phyloP scores from a whole-genome alignment of 1,139 yeast species.

The Suhomyces bribrorum region DNA sequence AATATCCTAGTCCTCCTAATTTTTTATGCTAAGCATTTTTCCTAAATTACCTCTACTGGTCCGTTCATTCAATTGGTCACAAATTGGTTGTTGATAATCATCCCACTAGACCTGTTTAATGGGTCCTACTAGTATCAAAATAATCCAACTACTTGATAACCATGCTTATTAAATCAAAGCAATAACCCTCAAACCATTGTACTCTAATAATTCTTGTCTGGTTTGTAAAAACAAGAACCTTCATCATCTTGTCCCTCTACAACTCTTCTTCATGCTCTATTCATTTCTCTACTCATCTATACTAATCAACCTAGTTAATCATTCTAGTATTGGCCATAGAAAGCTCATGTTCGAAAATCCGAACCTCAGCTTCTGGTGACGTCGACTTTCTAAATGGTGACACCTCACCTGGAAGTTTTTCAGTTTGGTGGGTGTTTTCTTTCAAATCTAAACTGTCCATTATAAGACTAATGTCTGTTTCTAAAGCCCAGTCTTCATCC shows the following conservation, averaged over 20 bases:
- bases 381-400: constrained; percentile 9
- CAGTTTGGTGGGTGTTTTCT: not conserved
- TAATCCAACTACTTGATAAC: too few relatives aligned
- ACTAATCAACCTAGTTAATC: constrained; percentile 19
- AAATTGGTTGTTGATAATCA: too few relatives aligned
- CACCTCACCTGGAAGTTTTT: constrained; percentile 3
- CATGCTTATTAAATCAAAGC: too few relatives aligned
- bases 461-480: constrained; percentile 9
- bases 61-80: too few relatives aligned
- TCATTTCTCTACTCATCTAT: constrained; percentile 4
- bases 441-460: constrained; percentile 10
- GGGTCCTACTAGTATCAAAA: too few relatives aligned
- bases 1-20: too few relatives aligned
- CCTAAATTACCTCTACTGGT: too few relatives aligned
- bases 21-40: too few relatives aligned
- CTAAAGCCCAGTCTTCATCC: constrained; percentile 25
- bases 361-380: constrained; percentile 7
- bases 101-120: too few relatives aligned
- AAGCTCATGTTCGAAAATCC: constrained; percentile 12
- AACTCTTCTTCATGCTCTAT: not conserved
- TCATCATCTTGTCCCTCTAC: not conserved
- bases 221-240: not conserved
- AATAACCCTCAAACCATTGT: too few relatives aligned
- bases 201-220: not conserved
- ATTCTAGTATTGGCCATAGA: constrained; percentile 11